Conservation (phyloP, 2,329 filamentous ascomycete genomes). For the Fusarium pseudoanthophilum region DNA sequence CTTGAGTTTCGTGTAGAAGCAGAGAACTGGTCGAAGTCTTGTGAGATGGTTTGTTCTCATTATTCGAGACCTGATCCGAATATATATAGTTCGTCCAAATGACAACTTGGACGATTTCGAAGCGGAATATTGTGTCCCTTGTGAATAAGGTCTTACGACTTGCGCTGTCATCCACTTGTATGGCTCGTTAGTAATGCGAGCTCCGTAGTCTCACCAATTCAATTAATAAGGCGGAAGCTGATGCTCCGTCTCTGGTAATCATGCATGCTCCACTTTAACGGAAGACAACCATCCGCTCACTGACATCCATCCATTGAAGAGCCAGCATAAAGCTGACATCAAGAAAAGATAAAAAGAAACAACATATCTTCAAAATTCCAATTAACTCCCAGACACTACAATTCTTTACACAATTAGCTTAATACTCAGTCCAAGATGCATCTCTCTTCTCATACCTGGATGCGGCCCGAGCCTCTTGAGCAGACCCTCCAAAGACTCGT, state of each 20-base stretch:
- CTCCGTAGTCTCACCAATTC: background rate
- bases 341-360: background rate
- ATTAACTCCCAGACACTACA: rapidly evolving
- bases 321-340: rapidly evolving
- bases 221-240: conserved; percentile 10
- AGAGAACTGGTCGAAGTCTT: background rate
- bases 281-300: background rate
- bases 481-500: conserved; percentile 25
- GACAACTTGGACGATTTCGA: too few species aligned
- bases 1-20: background rate
- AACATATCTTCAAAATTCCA: rapidly evolving
- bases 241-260: background rate
- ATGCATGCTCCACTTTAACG: background rate
- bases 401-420: rapidly evolving
- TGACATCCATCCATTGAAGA: background rate
- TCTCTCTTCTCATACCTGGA: conserved; percentile 37
- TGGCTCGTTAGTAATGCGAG: background rate
- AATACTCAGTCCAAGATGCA: conserved; percentile 14
- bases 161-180: background rate
- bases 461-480: conserved; percentile 33
- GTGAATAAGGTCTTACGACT: background rate
- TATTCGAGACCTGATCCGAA: background rate
- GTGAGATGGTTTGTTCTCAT: too few species aligned
- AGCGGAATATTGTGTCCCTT: background rate
- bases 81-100: too few species aligned